Evolutionary conservation across 1,284 basidiomycete genomes (phyloP), one percentile per base, ranked within the genome.

Genomic region (Gomphus bonarii): DNA sequence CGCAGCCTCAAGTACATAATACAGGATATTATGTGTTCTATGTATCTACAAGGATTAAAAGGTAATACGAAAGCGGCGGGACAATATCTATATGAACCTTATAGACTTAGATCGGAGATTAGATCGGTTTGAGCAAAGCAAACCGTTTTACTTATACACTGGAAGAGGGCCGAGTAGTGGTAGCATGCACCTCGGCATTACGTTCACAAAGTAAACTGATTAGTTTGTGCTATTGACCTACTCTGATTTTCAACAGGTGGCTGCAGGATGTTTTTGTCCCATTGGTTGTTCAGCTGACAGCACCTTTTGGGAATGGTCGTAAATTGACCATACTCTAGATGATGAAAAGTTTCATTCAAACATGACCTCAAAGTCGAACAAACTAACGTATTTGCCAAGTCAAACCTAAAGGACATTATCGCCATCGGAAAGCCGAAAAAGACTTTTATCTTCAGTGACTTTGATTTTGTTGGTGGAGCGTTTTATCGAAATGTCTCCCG

Each of bases 271-370:
- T 97, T 25, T 98, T 99, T 69, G 91, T 92, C 12, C 94, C 95
- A 3, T 75, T 97, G 38, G 97, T 99, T 55, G 78, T 99, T 55
- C 95, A 99, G 70, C 79, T 99, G 6, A 99, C 95, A 51, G 92
- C 22, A 33, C 43, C 53, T 38, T 30, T 44, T 59, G 54, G 54
- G 55, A 50, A 49, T 49, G 48, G 33, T 56, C 55, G 57, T 46
- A 56, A 36, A 44, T 36, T 60, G 7, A 61, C 22, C 14, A 40
- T 31, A 44, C 3, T 35, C 10, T 63, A 92, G 97, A 99, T 67
- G 97, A 99, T 70, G 97, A 99, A 70, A 99, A 99, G 72, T 99
- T 99, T 76, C 73, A 57, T 97, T 99, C 79, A 97, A 98, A 72
- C 88, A 93, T 55, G 85, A 93, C 61, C 81, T 97, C 60, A 94